Conservation (phyloP, 2,329 filamentous ascomycete species). For the Arthroderma uncinatum region DNA sequence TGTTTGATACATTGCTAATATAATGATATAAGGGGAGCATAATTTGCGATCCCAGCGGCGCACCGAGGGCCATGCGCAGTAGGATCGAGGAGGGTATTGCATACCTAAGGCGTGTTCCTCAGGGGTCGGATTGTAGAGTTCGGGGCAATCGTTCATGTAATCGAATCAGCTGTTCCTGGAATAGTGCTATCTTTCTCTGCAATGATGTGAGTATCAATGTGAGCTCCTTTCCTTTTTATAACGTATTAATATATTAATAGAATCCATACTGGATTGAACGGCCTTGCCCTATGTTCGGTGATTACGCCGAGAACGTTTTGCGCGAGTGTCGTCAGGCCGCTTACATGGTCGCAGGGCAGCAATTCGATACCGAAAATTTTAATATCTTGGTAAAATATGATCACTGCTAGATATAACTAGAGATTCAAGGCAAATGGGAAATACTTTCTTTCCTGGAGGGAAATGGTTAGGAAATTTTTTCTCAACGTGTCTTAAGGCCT, state of each 20-base stretch:
- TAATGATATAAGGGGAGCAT: not conserved
- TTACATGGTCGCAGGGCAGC: not conserved
- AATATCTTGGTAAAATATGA: not conserved
- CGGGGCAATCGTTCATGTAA: not conserved
- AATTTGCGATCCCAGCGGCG: not conserved
- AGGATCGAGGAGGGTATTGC: not conserved
- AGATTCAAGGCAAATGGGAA: not conserved
- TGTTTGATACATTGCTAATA: not conserved
- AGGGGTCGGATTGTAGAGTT: not conserved
- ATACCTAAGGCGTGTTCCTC: not conserved
- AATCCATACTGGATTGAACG: not conserved
- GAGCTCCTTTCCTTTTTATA: not conserved
- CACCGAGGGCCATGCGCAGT: not conserved
- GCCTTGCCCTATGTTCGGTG: not conserved
- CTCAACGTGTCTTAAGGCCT: no score
- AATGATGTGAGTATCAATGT: not conserved
- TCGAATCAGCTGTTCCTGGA: not conserved
- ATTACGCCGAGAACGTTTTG: not conserved
- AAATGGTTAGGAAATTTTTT: no score
- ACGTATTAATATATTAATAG: not conserved
- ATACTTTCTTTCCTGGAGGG: not conserved
- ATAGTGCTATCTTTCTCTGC: constrained; percentile 1
- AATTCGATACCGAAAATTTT: not conserved
- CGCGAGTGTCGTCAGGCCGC: not conserved
- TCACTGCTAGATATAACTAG: not conserved